Percentiles rank a stretch among this genome's conserved stretches.
Conservation (phyloP, 2,329 filamentous ascomycete species). For the Didymellaceae sp. region DNA sequence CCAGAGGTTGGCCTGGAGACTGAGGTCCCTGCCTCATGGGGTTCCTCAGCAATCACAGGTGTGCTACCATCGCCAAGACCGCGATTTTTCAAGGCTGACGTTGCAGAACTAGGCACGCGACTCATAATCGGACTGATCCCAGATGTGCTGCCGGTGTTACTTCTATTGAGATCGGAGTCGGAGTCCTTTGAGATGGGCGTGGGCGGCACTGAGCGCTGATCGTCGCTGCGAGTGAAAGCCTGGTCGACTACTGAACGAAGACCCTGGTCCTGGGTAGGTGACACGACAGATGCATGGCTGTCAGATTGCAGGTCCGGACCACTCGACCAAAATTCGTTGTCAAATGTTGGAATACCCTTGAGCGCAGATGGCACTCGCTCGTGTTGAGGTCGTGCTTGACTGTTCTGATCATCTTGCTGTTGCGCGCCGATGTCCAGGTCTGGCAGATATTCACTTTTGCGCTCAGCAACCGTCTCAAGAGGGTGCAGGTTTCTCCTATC, state of each 20-base stretch:
- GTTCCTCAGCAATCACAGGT: slow-evolving; percentile 64
- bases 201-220: slow-evolving; percentile 59
- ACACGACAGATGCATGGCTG: slow-evolving; percentile 21
- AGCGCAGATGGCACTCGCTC: slow-evolving; percentile 22
- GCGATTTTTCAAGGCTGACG: slow-evolving; percentile 47
- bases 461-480: slow-evolving; percentile 63
- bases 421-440: slow-evolving; percentile 37
- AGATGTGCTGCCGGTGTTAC: slow-evolving; percentile 68
- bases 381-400: slow-evolving; percentile 18
- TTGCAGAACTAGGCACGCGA: slow-evolving; percentile 56
- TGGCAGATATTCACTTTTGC: slow-evolving; percentile 66
- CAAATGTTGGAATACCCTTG: slow-evolving; percentile 31
- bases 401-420: slow-evolving; percentile 14
- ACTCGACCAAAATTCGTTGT: slow-evolving; percentile 38
- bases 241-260: slow-evolving; percentile 64
- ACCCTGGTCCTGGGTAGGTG: slow-evolving; percentile 33
- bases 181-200: slow-evolving; percentile 57
- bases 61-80: slow-evolving; percentile 53
- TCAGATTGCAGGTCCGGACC: slow-evolving; percentile 21
- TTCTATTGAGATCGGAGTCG: slow-evolving; percentile 58
- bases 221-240: slow-evolving; percentile 67
- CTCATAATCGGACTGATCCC: slow-evolving; percentile 71
- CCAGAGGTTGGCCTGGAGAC: slow-evolving; percentile 46
- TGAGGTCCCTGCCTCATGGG: slow-evolving; percentile 46
- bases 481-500: slow-evolving; percentile 37